Evolutionary conservation across 148 eudicot genomes (phyloP), one percentile per base, ranked within the genome.

Genomic region (Amaranthus hypochondriacus): DNA sequence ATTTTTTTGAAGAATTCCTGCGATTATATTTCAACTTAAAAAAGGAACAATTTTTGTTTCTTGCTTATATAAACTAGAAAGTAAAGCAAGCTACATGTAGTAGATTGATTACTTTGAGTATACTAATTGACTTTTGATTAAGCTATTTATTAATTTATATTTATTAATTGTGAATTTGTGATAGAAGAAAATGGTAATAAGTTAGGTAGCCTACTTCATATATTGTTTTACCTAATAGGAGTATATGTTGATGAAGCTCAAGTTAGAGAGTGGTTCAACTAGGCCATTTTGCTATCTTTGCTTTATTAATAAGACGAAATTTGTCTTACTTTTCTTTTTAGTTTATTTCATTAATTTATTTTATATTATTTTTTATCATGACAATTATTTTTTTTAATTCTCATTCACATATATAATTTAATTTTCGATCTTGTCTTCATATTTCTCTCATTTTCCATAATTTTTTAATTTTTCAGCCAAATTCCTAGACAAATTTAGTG

Each of bases 191-290:
- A 14, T 51, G 59, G 18, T 12, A 6, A 39, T 48, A 8, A 43
- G 60, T 63, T 79, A 74, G 82, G 78, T 79, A 55, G 70, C 14
- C 78, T 55, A 69, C 64, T 74, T 74, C 75, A 64, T 73, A 71
- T 56, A 70, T 3, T 11, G 2, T 49, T 74, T 14, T 58, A 79
- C 82, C 82, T 79, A 79, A 74, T 70, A 75, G 60, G 39, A 28
- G 39, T 28, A 55, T 66, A 5, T 46, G 5, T 15, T 9, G 70
- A 49, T 65, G 66, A 72, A 60, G 3, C 56, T 15, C 10, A 66
- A 28, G 54, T 62, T 48, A n/a, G 44, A 52, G 18, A 64, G 65
- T 74, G 4, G 78, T 74, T 70, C 66, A 79, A 65, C 81, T 62
- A 62, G 56, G 69, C 73, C 49, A 13, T 55, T 18, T 21, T 44